Conservation (phyloP, 805 yeast species). For the Hyphopichia homilentoma region DNA sequence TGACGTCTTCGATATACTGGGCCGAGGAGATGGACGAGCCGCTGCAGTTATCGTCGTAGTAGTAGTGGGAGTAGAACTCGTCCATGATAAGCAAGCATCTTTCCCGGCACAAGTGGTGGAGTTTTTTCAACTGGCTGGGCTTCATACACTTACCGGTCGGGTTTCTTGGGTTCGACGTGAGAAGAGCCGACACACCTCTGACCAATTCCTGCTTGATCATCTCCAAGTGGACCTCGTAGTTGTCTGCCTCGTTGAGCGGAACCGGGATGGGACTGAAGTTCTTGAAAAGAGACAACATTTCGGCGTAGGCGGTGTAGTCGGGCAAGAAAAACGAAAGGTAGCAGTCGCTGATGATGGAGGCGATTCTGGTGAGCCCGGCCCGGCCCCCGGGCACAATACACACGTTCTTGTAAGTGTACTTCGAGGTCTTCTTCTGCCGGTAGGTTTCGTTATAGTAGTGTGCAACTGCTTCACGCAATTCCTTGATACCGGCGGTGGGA, state of each 20-base stretch:
- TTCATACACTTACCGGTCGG: slow-evolving; percentile 58
- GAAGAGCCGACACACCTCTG: slow-evolving; percentile 55
- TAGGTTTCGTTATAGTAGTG: slow-evolving; percentile 52
- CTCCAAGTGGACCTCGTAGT: slow-evolving; percentile 52
- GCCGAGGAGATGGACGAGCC: slow-evolving; percentile 53
- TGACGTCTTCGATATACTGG: slow-evolving; percentile 49
- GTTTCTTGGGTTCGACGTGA: slow-evolving; percentile 60
- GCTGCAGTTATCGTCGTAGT: slow-evolving; percentile 50
- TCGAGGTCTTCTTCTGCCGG: slow-evolving; percentile 44
- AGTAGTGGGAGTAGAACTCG: slow-evolving; percentile 58
- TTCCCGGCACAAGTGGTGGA: slow-evolving; percentile 52
- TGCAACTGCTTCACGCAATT: slow-evolving; percentile 56
- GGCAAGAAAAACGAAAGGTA: slow-evolving; percentile 58
- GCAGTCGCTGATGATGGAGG: slow-evolving; percentile 56
- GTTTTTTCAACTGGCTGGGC: slow-evolving; percentile 40
- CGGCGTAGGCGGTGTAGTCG: slow-evolving; percentile 64
- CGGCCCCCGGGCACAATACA: slow-evolving; percentile 65
- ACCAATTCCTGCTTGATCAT: slow-evolving; percentile 48
- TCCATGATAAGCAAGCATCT: slow-evolving; percentile 59
- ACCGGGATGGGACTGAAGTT: slow-evolving; percentile 63
- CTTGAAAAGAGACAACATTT: slow-evolving; percentile 59
- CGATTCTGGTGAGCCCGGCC: slow-evolving; percentile 60
- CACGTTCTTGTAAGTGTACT: slow-evolving; percentile 57
- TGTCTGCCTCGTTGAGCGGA: slow-evolving; percentile 54
- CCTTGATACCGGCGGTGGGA: slow-evolving; percentile 56